These are phyloP conservation scores for Acidiella bohemica DNA, from an alignment of 495 filamentous ascomycete species.

Conservation along the genomic window DNA sequence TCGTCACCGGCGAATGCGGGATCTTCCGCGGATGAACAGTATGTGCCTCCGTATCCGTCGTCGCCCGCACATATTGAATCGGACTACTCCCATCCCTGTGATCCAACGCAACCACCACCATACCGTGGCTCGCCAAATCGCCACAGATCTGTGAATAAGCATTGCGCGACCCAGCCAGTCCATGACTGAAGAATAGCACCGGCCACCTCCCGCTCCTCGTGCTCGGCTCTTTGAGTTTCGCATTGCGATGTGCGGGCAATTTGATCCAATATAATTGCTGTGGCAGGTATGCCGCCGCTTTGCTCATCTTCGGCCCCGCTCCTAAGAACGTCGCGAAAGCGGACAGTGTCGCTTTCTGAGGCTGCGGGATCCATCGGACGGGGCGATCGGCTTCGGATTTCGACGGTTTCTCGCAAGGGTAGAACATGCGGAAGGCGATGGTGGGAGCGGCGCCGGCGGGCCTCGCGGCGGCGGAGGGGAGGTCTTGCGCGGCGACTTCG, in stretches of 20 bases:
- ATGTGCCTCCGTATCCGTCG: slow-evolving; percentile 17
- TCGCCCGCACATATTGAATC: slow-evolving; percentile 43
- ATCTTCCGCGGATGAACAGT: slow-evolving; percentile 36
- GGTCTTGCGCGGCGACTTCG: slow-evolving; percentile 52
- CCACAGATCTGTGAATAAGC: slow-evolving; percentile 61
- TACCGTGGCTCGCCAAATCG: slow-evolving; percentile 58
- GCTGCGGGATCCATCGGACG: slow-evolving; percentile 57
- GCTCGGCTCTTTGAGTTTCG: slow-evolving; percentile 33
- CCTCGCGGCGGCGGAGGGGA: slow-evolving; percentile 37
- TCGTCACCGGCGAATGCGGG: slow-evolving; percentile 36
- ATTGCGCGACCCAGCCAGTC: slow-evolving; percentile 58
- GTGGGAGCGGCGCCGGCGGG: slow-evolving; percentile 46
- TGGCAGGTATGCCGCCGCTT: slow-evolving; percentile 50
- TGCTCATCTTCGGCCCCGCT: slow-evolving; percentile 38
- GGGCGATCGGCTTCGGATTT: slow-evolving; percentile 21
- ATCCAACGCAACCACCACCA: slow-evolving; percentile 62
- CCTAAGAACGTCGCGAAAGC: slow-evolving; percentile 59
- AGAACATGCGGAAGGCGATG: slow-evolving; percentile 62
- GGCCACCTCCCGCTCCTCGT: slow-evolving; percentile 49
- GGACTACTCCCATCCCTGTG: slow-evolving; percentile 63
- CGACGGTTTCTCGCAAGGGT: slow-evolving; percentile 42
- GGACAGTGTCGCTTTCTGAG: slow-evolving; percentile 52
- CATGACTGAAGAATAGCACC: slow-evolving; percentile 69
- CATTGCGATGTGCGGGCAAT: slow-evolving; percentile 41
- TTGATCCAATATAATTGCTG: slow-evolving; percentile 53